Base-by-base conservation (phyloP, 2,329 filamentous ascomycete genomes). In the Curvularia spicifera region DNA sequence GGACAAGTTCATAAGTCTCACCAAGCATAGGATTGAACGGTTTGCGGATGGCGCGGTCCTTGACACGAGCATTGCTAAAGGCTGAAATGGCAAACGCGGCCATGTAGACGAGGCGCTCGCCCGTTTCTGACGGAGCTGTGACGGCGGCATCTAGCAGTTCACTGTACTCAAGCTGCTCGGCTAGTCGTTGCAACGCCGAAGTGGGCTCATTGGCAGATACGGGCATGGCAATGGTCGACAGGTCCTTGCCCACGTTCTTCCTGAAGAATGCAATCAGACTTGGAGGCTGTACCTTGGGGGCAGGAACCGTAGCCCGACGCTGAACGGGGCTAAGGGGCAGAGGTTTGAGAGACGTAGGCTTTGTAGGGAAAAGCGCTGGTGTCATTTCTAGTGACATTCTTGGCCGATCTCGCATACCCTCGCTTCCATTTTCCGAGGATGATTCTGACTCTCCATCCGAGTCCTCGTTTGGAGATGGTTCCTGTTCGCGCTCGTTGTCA, bases 171-270 rank as follows among this genome's bases (percentile, higher is more conserved):
- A 98, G 78, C 71, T 94, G 90, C 77, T 99, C 95, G 0, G 94
- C 90, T 4, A 93, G 85, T 60, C 94, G 89, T 76, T 99, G 95
- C 5, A 98, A 82, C 10, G 96, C 80, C 0, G 94, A 97, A 1
- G 89, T 86, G 0, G 95, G 95, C 74, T 99, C 95, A 76, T 99
- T 99, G 24, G 94, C 89, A 4, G 94, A 96, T 0, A 97, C 95
- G 0, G 95, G 95, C 94, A 98, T 98, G 47, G 92, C 93, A 65
- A 99, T 96, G 2, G 93, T 96, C 59, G 92, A 97, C 48, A 99
- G 82, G 77, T 99, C 95, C 77, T 99, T 99, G 72, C 95, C 95
- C 9, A 98, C 95, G 68, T 99, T 99, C 78, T 98, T 99, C 66
- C 95, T 88, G 31, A 98, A 84, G 75, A 98, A 97, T 0, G 91